A percentile compares a stretch with the other conserved stretches of the same genome.
Conservation (phyloP, 2,329 filamentous ascomycete species). For the Tolypocladium sp. region DNA sequence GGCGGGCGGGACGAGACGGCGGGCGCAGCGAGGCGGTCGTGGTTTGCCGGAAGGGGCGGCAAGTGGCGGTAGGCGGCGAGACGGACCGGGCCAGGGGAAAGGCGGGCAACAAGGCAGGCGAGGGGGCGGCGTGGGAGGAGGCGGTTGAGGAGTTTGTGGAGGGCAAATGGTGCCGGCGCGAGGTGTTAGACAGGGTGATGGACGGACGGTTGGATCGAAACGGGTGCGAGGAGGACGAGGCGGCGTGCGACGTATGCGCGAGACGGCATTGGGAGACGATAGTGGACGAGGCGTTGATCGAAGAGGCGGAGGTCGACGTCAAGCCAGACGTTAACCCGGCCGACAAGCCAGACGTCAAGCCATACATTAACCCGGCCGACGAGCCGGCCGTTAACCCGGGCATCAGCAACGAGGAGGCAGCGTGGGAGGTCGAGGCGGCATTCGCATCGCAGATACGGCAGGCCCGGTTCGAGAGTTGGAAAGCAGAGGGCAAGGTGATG, state of each 20-base stretch:
- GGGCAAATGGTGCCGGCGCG: background rate
- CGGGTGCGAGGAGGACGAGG: background rate
- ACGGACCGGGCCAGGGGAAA: background rate
- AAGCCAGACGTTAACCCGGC: background rate
- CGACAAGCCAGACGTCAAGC: too few relatives aligned
- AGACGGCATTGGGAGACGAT: too few relatives aligned
- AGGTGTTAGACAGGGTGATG: slow-evolving; percentile 3
- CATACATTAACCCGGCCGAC: too few relatives aligned
- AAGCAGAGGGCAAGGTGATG: background rate
- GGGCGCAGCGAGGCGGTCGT: slow-evolving; percentile 2
- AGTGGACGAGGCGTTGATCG: background rate
- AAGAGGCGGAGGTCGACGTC: background rate
- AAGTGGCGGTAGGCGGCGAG: background rate
- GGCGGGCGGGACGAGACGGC: slow-evolving; percentile 3
- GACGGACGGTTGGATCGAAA: background rate
- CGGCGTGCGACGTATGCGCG: slow-evolving; percentile 2
- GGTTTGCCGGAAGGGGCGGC: background rate
- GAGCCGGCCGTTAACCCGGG: too few relatives aligned
- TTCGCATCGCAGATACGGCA: background rate
- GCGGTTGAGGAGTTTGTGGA: background rate
- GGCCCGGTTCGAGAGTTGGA: background rate
- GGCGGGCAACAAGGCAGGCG: background rate
- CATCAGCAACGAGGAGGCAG: background rate
- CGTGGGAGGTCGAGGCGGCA: background rate
- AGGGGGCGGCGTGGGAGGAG: background rate